Percentiles rank a stretch among this genome's conserved stretches.
phyloP scores from a whole-genome alignment of 108 stramenopile species.

The Cyclotella choctawhatcheeana region DNA sequence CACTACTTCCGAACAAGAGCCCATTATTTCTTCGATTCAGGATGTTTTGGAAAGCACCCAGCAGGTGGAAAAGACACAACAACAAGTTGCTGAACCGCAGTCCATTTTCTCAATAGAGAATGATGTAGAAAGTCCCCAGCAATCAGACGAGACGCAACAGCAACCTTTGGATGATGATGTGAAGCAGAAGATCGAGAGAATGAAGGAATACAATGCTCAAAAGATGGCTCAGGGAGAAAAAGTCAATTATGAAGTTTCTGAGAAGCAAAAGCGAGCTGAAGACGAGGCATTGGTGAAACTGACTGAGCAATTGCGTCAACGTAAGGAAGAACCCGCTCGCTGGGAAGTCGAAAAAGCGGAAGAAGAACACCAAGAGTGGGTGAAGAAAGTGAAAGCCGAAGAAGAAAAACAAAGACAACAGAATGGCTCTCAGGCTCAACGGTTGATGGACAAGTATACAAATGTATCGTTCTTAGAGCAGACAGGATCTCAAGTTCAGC shows the following conservation, averaged over 20 bases:
- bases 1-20: too few relatives aligned
- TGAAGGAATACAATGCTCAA: too few relatives aligned
- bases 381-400: constrained; percentile 8
- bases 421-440: background rate
- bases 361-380: too few relatives aligned
- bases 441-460: background rate
- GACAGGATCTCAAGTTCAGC: background rate
- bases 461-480: constrained; percentile 1
- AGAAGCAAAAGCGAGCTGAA: background rate
- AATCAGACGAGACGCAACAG: background rate
- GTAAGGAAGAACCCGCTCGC: background rate
- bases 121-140: too few relatives aligned
- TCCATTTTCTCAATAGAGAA: too few relatives aligned
- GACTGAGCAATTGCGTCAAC: background rate
- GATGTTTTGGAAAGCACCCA: too few relatives aligned
- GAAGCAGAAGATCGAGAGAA: too few relatives aligned
- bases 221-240: background rate
- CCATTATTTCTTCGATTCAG: too few relatives aligned
- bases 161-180: background rate
- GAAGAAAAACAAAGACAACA: background rate
- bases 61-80: background rate
- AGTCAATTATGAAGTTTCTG: background rate
- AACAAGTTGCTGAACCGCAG: too few relatives aligned
- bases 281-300: background rate
- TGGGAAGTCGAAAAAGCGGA: background rate